phyloP scores from a whole-genome alignment of 495 filamentous ascomycete species.

The Astrothelium macrocarpum region DNA sequence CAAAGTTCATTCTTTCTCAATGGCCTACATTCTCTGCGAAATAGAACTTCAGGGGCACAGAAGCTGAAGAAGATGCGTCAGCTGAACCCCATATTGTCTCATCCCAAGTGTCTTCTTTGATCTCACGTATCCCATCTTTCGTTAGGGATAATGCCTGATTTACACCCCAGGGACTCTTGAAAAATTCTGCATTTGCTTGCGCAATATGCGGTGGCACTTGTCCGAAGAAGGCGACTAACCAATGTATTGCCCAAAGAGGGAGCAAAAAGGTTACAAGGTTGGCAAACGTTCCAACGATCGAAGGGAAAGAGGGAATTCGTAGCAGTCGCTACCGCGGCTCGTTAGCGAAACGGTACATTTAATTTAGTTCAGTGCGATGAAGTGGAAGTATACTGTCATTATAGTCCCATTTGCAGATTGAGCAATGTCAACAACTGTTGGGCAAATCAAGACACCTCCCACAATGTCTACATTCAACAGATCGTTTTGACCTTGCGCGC shows the following conservation, averaged over 20 bases:
- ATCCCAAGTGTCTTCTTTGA: neutral
- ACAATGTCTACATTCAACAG: conserved; percentile 13
- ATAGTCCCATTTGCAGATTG: conserved; percentile 22
- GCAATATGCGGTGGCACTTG: neutral
- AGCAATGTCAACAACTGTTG: conserved; percentile 27
- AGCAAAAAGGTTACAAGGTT: neutral
- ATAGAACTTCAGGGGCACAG: neutral
- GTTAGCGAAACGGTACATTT: no score
- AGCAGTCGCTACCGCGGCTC: neutral
- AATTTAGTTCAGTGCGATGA: no score
- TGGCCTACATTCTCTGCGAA: neutral
- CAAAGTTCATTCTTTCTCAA: neutral
- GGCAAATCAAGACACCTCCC: conserved; percentile 27
- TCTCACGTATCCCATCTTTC: neutral
- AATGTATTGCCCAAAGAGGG: neutral
- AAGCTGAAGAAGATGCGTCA: neutral
- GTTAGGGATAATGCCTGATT: neutral
- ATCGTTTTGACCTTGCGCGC: conserved; percentile 5
- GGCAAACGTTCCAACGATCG: neutral
- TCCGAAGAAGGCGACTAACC: neutral
- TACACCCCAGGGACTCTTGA: neutral
- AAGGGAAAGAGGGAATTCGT: neutral
- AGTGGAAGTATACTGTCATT: no score
- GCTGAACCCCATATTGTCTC: neutral
- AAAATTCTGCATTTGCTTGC: neutral